phyloP scores from a whole-genome alignment of 345 rosid species.

The Brassica nigra region DNA sequence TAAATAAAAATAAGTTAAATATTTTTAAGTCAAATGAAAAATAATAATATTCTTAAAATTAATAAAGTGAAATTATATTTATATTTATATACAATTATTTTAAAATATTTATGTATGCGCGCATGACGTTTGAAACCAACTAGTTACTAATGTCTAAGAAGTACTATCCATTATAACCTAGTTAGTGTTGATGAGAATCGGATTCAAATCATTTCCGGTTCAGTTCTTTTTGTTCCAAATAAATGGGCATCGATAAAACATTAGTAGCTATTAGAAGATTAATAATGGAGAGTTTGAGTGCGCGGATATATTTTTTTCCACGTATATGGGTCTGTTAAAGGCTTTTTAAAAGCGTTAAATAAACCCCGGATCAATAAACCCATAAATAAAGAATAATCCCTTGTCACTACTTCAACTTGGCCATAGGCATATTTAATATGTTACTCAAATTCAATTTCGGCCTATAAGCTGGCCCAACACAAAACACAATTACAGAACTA shows the following conservation, averaged over 20 bases:
- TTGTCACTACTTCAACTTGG: neutral
- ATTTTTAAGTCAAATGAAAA: no score
- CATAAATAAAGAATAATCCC: neutral
- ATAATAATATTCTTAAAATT: no score
- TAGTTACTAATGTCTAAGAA: no score
- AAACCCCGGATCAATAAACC: neutral
- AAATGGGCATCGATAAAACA: neutral
- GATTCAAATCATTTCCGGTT: neutral
- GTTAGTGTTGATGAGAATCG: neutral
- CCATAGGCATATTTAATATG: neutral
- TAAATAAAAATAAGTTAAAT: no score
- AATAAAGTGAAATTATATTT: no score
- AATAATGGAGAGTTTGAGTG: no score
- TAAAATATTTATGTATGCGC: no score
- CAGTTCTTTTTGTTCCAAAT: neutral
- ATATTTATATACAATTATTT: no score
- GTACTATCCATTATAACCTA: no score
- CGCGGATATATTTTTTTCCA: neutral
- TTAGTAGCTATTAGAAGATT: no score
- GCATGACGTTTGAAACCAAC: no score
- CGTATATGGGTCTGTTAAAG: neutral
- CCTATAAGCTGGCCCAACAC: neutral
- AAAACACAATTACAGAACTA: neutral
- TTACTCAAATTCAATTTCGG: neutral
- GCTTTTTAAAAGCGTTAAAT: neutral